Evolutionary conservation across 345 rosid genomes (phyloP).

Genomic region (Camelina laxa): DNA sequence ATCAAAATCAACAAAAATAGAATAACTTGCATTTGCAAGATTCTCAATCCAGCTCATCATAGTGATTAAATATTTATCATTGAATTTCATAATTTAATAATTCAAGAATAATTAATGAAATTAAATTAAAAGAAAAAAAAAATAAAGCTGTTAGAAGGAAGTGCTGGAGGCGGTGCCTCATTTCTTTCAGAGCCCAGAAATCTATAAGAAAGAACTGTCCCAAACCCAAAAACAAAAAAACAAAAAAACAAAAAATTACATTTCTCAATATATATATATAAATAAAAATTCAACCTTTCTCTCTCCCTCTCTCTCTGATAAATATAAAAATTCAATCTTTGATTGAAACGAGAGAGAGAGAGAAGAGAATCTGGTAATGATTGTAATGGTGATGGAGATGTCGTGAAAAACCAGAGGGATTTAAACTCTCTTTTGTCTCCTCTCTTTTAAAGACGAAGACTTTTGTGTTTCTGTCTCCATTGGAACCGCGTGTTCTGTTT

Average conservation of each 20-base stretch:
- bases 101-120: neutral
- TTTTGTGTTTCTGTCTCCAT: conserved; percentile 30
- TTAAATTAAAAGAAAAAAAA: neutral
- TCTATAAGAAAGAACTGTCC: conserved; percentile 42
- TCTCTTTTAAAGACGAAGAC: conserved; percentile 15
- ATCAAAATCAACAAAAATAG: conserved; percentile 17
- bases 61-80: conserved; percentile 1
- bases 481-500: conserved; percentile 2
- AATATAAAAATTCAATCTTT: conserved; percentile 13
- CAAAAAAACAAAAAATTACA: neutral
- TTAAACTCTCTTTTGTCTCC: neutral
- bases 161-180: conserved; percentile 44
- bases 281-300: neutral
- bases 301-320: neutral
- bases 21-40: conserved; percentile 31
- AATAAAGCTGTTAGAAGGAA: conserved; percentile 30
- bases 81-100: neutral
- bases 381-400: conserved; percentile 30
- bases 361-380: conserved; percentile 20
- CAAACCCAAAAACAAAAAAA: conserved; percentile 23
- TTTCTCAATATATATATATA: neutral
- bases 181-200: conserved; percentile 45
- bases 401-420: conserved; percentile 16
- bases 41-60: conserved; percentile 34
- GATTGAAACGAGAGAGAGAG: conserved; percentile 3